Evolutionary conservation across 768 basidiomycete species (phyloP), one percentile per base, ranked within the genome.

Genomic region (Mycena leptocephala): DNA sequence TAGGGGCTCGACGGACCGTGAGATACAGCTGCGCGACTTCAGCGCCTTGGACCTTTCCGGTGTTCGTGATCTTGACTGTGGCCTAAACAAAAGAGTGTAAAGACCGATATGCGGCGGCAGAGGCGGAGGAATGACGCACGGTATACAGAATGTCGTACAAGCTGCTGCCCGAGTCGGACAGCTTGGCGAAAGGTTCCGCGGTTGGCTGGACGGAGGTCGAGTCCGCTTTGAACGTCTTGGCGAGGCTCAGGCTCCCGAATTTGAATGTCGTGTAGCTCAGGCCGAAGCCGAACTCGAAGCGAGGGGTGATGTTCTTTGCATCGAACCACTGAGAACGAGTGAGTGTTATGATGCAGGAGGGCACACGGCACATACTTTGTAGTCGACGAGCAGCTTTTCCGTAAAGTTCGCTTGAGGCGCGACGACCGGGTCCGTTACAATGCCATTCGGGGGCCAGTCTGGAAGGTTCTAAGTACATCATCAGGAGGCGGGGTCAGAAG

Each of bases 401-500:
- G 72, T 74, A 28, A 74, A 74, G 26, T 74, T 68, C 9, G 72
- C 46, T 28, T 74, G 72, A 18, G 72, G 72, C 3, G 65, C 32
- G 22, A 67, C 26, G 6, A 74, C 72, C 18, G 41, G 43, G 43
- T 67, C 56, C 1, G 65, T 35, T 26, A 41, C 24, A 16, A 74
- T 74, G 28, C n/a, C 28, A n/a, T 74, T 67, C 22, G 72, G 72
- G 3, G 72, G 65, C 56, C 65, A 74, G 65, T 74, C 72, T 73
- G n/a, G 16, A 18, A 20, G 33, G 2, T 11, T 16, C 30, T 66
- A 18, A 66, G 39, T 28, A 58, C 26, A 30, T 10, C 1, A 35
- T 26, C 18, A 26, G n/a, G n/a, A 5, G 13, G 28, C 5, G 6
- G 32, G 30, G 20, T 33, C 30, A 22, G 13, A 28, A 26, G 33